Percentiles rank a stretch among this genome's conserved stretches.
These are phyloP conservation scores for Ceratocystis huliohia DNA, from an alignment of 2,329 filamentous ascomycete genomes.

Conservation along the genomic window DNA sequence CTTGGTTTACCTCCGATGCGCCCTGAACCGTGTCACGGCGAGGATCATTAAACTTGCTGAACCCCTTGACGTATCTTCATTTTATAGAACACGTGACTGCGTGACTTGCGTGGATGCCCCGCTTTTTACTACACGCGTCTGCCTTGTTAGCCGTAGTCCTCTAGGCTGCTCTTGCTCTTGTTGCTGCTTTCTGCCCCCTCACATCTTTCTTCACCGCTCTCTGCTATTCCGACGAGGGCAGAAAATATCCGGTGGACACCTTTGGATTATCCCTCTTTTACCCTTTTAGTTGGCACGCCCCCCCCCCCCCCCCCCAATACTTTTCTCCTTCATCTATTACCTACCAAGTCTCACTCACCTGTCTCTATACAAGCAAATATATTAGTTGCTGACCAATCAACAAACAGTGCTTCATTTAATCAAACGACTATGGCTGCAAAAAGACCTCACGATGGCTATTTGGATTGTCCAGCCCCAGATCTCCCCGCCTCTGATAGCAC, in stretches of 20 bases:
- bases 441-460: conserved; percentile 8
- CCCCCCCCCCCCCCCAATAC: no score
- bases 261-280: no score
- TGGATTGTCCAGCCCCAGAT: conserved; percentile 1
- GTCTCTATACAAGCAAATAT: no score
- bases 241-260: no score
- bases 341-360: no score
- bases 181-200: no score
- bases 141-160: neutral
- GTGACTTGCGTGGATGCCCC: neutral
- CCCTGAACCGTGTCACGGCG: conserved; percentile 6
- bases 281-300: no score
- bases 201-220: neutral
- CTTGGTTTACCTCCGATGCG: neutral
- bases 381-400: no score
- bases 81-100: neutral
- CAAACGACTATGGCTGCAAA: conserved; percentile 16
- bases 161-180: neutral
- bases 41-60: conserved; percentile 1
- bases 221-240: neutral
- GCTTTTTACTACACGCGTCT: neutral
- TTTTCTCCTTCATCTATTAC: no score
- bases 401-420: neutral
- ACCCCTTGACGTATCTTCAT: neutral
- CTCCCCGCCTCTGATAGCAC: neutral